Evolutionary conservation across 1,284 basidiomycete species (phyloP).

Genomic region (Xanthoconium separans): DNA sequence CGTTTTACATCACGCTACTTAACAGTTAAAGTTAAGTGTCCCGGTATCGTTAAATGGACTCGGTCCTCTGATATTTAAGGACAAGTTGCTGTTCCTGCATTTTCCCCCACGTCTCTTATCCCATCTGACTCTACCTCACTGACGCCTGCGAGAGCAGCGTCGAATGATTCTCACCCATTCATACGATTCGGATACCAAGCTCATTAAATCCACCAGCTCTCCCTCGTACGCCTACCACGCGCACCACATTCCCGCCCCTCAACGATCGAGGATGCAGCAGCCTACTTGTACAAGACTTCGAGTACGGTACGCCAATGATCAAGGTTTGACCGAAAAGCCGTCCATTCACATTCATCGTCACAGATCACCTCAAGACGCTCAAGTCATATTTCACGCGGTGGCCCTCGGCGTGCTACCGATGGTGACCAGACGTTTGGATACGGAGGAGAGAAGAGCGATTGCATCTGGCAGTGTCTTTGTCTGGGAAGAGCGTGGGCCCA

Average conservation of each 20-base stretch:
- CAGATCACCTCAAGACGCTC: conserved; percentile 63
- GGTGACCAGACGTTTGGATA: conserved; percentile 71
- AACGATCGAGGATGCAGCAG: conserved; percentile 37
- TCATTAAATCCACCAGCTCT: conserved; percentile 32
- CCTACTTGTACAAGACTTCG: conserved; percentile 45
- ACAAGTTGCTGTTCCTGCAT: conserved; percentile 15
- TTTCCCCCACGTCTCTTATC: conserved; percentile 8
- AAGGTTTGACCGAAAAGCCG: conserved; percentile 25
- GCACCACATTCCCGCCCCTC: conserved; percentile 10
- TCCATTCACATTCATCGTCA: conserved; percentile 37
- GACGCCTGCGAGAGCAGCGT: conserved; percentile 20
- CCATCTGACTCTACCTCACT: conserved; percentile 9
- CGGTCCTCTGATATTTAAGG: conserved; percentile 33
- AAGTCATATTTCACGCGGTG: conserved; percentile 75
- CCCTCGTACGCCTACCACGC: conserved; percentile 21
- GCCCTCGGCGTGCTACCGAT: conserved; percentile 60
- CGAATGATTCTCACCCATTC: conserved; percentile 29
- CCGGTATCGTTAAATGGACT: conserved; percentile 21
- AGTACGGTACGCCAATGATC: conserved; percentile 28
- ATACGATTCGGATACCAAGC: conserved; percentile 20
- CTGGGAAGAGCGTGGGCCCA: conserved; percentile 78
- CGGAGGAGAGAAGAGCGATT: conserved; percentile 64
- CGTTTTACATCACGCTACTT: conserved; percentile 33
- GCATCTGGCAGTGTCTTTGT: conserved; percentile 73
- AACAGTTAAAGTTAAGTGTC: conserved; percentile 32